phyloP scores from a whole-genome alignment of 192 early-diverging fungal genomes.

The Lobosporangium transversale region DNA sequence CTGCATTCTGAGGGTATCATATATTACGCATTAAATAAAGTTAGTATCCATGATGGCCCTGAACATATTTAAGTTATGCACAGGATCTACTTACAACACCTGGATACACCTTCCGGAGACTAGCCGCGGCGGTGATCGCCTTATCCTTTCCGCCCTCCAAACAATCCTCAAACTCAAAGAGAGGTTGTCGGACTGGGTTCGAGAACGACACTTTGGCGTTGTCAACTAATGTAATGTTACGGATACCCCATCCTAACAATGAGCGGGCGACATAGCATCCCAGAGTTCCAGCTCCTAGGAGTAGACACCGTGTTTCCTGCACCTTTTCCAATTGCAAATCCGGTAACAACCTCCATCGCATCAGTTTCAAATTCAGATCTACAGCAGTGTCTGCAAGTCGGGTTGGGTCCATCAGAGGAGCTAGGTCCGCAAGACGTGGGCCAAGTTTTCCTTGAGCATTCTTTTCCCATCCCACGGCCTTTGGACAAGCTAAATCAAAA shows the following conservation, averaged over 20 bases:
- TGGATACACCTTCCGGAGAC: constrained; percentile 81
- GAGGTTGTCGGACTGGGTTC: constrained; percentile 95
- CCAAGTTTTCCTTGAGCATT: constrained; percentile 79
- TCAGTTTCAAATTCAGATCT: constrained; percentile 94
- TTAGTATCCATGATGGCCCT: too few species aligned
- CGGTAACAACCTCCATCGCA: constrained; percentile 96
- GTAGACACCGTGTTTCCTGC: constrained; percentile 77
- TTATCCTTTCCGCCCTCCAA: constrained; percentile 88
- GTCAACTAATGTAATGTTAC: constrained; percentile 95
- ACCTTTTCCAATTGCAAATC: constrained; percentile 84
- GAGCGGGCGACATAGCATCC: constrained; percentile 92
- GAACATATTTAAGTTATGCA: too few species aligned
- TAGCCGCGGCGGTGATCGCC: constrained; percentile 85
- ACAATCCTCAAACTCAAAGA: constrained; percentile 92
- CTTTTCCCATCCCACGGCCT: constrained; percentile 94
- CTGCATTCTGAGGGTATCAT: constrained; percentile 60
- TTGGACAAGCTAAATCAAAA: constrained; percentile 62
- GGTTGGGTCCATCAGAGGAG: constrained; percentile 88
- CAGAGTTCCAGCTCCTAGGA: constrained; percentile 94
- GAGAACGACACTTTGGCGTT: constrained; percentile 92
- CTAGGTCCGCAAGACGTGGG: constrained; percentile 85
- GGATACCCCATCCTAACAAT: constrained; percentile 93
- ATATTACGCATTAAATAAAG: too few species aligned
- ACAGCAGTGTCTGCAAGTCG: constrained; percentile 91
- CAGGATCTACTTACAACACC: constrained; percentile 67